A percentile compares a stretch with the other conserved stretches of the same genome.
These are phyloP conservation scores for Arthrinium puccinioides DNA, from an alignment of 2,329 filamentous ascomycete species.

Conservation along the genomic window DNA sequence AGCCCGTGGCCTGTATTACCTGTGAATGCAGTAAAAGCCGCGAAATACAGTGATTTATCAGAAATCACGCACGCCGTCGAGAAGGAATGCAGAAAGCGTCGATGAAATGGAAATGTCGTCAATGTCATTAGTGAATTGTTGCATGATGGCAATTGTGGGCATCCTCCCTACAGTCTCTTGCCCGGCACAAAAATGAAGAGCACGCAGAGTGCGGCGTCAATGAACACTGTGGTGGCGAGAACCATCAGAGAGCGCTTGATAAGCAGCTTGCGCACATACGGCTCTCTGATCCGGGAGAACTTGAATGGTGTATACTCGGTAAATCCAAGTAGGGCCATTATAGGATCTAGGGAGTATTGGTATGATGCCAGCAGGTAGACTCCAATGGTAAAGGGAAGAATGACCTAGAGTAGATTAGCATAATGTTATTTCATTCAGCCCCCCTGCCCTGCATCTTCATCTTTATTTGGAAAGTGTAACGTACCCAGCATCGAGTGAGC, in stretches of 20 bases:
- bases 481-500: conserved; percentile 74
- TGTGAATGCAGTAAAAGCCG: too few relatives aligned
- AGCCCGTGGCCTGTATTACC: too few relatives aligned
- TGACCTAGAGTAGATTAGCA: conserved; percentile 35
- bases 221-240: conserved; percentile 63
- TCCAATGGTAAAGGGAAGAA: conserved; percentile 86
- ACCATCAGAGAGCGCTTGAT: conserved; percentile 79
- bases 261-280: conserved; percentile 81
- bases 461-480: conserved; percentile 22
- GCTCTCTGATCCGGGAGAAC: conserved; percentile 81
- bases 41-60: too few relatives aligned
- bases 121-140: neutral
- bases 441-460: conserved; percentile 6
- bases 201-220: conserved; percentile 76
- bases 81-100: neutral
- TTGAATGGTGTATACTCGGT: conserved; percentile 97
- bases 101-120: neutral
- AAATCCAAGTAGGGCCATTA: conserved; percentile 79
- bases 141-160: neutral
- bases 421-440: neutral
- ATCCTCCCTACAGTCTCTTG: conserved; percentile 55
- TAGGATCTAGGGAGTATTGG: conserved; percentile 90
- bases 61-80: conserved; percentile 3
- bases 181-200: conserved; percentile 95
- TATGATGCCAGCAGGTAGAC: conserved; percentile 86